phyloP scores from a whole-genome alignment of 2,329 filamentous ascomycete genomes.

The Colletotrichum abscissum region DNA sequence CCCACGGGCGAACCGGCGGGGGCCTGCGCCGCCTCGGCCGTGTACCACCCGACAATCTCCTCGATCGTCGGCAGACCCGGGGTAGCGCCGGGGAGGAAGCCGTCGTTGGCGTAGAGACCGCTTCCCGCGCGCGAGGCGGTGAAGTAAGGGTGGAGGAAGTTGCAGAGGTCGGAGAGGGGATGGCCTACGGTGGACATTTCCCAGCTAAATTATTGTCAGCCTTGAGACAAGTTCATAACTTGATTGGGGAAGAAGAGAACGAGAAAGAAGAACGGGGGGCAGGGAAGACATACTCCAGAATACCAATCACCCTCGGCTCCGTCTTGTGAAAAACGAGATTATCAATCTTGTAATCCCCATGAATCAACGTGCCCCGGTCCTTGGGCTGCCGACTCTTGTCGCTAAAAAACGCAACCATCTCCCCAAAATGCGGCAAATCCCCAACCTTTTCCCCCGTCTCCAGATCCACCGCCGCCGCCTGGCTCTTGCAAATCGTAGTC shows the following conservation, averaged over 20 bases:
- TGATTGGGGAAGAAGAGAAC: not conserved
- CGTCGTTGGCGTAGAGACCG: slow-evolving; percentile 48
- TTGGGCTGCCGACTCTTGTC: slow-evolving; percentile 76
- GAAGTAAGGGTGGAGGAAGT: slow-evolving; percentile 67
- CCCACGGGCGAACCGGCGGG: slow-evolving; percentile 50
- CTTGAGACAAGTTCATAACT: too few species aligned
- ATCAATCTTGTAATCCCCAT: slow-evolving; percentile 97
- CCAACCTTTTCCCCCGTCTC: slow-evolving; percentile 84
- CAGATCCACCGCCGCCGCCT: slow-evolving; percentile 79
- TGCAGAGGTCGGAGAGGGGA: slow-evolving; percentile 89
- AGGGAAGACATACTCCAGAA: slow-evolving; percentile 75
- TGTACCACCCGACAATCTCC: slow-evolving; percentile 55
- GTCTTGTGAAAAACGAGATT: slow-evolving; percentile 92
- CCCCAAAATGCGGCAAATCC: slow-evolving; percentile 83
- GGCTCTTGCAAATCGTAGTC: slow-evolving; percentile 79
- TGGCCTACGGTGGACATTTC: slow-evolving; percentile 99
- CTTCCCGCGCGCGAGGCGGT: slow-evolving; percentile 44
- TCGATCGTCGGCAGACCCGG: slow-evolving; percentile 68
- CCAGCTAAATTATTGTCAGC: slow-evolving; percentile 67
- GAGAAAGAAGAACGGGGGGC: not conserved
- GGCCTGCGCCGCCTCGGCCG: slow-evolving; percentile 74
- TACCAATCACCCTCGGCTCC: slow-evolving; percentile 88
- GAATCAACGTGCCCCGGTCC: slow-evolving; percentile 84
- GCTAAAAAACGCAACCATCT: slow-evolving; percentile 82
- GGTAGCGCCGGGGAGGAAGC: slow-evolving; percentile 71